Evolutionary conservation across 208 protist genomes (phyloP), one percentile per base, ranked within the genome.

Genomic region (Leishmania lainsoni): DNA sequence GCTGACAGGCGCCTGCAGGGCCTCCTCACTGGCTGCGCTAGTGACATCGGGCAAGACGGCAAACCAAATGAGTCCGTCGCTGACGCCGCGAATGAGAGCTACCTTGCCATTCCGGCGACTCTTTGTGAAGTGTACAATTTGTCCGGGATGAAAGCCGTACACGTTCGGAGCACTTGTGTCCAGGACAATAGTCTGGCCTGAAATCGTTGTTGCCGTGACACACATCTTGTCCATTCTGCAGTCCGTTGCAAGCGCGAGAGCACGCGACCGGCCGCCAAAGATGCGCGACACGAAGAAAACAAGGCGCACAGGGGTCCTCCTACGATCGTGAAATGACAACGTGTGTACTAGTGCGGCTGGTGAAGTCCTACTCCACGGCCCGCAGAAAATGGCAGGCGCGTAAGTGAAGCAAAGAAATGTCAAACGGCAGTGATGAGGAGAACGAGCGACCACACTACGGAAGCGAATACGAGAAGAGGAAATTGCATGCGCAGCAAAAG

Each of bases 111-210:
- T 97, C 45, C 91, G 89, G 4, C 94, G 85, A 77, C 94, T 97
- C 78, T 97, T 97, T 17, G 86, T 93, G 77, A 97, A 97, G 84
- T 97, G 91, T 8, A 96, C 92, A 78, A 97, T 95, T 66, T 96
- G 87, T 3, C 92, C 92, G 4, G 92, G 91, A 1, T 79, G 61
- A 76, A 97, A 97, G 3, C 91, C 92, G 78, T 92, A 93, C 9
- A 72, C 75, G 22, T 84, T 89, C 0, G 89, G 80, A 0, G 74
- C 82, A 26, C 63, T 76, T 0, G 80, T 87, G 80, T 92, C 85
- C 10, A 96, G 78, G 14, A 59, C 81, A 54, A 96, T 86, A 4
- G 52, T 76, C 52, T 89, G 88, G 10, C 93, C 93, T 16, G 91
- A 92, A n/a, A 92, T 94, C 14, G 89, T 92, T 61, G 77, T 88